Evolutionary conservation across 2,329 filamentous ascomycete species (phyloP), one percentile per base, ranked within the genome.

Genomic region (Chaetomiaceae sp.): DNA sequence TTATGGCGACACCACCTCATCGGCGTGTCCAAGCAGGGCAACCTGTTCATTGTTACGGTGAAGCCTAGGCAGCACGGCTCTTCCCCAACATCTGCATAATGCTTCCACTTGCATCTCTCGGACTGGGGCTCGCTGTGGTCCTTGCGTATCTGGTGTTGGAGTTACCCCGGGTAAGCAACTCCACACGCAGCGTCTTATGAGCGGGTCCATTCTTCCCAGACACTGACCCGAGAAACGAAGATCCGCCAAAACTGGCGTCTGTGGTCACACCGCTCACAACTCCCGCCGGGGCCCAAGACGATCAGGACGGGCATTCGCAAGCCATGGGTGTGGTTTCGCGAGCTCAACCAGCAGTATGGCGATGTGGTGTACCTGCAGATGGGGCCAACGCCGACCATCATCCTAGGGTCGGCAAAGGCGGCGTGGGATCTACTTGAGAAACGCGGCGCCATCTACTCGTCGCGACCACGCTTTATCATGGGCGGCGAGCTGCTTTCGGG

Each of bases 401-500:
- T 71, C 7, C 57, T 71, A 1, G 68, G 68, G 1, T 70, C 68
- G 0, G 68, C 67, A 0, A 64, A 68, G 34, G 66, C 67, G 2
- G 68, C 68, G 1, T 69, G 67, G 65, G 68, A 70, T 29, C 60
- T 71, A 0, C 62, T 71, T 1, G 70, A 73, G 51, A 68, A 66
- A 44, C 63, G 65, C 4, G 68, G 69, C 2, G 60, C 67, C 3
- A 62, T 68, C 32, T 72, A 68, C 46, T 71, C 69, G 0, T 72
- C 69, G 0, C 62, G 70, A 0, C 70, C 70, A 0, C 61, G 69
- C 3, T 72, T 73, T 51, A 69, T 72, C 47, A 68, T 71, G 62
- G 70, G 69, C 20, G 65, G 66, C 2, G 68, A 72, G 34, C 56
- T 69, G 0, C 56, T 71, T 0, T 71, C 69, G 0, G 65, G 61